Evolutionary conservation across 208 protist genomes (phyloP), one percentile per base, ranked within the genome.

Genomic region (Phytomonas sp.): DNA sequence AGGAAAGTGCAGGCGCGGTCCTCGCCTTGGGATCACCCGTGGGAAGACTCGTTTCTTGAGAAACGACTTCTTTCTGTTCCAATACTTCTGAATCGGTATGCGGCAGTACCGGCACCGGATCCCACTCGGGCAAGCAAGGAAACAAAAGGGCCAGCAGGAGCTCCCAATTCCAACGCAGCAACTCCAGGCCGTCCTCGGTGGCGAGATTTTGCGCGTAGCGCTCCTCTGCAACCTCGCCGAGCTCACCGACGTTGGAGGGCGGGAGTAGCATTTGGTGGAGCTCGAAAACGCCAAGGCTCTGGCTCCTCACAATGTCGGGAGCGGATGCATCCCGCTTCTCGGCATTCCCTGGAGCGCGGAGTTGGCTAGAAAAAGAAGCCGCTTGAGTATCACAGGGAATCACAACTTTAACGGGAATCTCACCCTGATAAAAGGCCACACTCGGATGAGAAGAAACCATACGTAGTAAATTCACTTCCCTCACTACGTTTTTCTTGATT

Each of bases 251-350:
- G 0, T 62, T 66, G 3, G 79, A 76, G 0, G 85, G 82, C 2
- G 87, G 90, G n/a, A 95, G 75, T 20, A 95, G 79, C 34, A 40
- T 75, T 60, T 86, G 76, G 64, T 95, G 90, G 28, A 95, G 78
- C 32, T 70, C 73, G 53, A 95, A 84, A 4, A 89, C 76, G 67
- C 73, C 20, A 56, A 56, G 46, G 20, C 20, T 20, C 46, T 26
- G 46, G 46, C 11, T 26, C 46, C 46, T 17, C 46, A 6, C 46
- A 26, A 56, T 26, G 46, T 56, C 46, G 8, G 46, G 20, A 26
- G 11, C 1, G 11, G 40, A 46, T 20, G 11, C 40, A 8, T 46
- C 40, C 15, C 13, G 40, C 40, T 9, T 26, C 30, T 64, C 15
- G 20, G 20, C 23, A 56, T 56, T 26, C 20, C 20, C 46, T 4